Evolutionary conservation across 2,329 filamentous ascomycete species (phyloP), one percentile per base, ranked within the genome.

Genomic region (Colletotrichum sp.): DNA sequence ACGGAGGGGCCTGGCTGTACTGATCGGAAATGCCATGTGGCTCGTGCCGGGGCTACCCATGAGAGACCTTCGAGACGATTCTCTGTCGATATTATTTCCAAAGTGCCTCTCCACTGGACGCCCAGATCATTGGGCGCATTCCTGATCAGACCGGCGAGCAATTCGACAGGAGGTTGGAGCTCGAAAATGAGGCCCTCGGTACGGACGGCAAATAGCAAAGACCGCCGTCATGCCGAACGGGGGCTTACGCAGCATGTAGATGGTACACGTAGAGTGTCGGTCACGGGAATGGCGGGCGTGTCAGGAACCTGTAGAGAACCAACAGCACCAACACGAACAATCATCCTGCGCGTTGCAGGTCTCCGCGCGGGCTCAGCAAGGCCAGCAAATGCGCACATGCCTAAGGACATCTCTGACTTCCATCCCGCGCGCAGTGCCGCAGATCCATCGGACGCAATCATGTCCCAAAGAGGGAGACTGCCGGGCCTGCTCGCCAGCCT

Each of bases 11-110:
- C 44, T 57, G 57, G 26, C 60, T n/a, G 52, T 52, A 24, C 26
- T 59, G 39, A 55, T 68, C 69, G 69, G 55, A 76, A 64, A n/a
- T 68, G 52, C 73, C 69, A 76, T 76, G 73, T 76, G 73, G 73
- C 64, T 59, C n/a, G 30, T 28, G 26, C 55, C 69, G 49, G 69
- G 69, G 69, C 52, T 28, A 71, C 26, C 69, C 73, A 63, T 67
- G 64, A 28, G 49, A 12, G 32, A n/a, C 18, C 30, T 76, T 75
- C 55, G 69, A 75, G 72, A 68, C 21, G 72, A 68, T 76, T 76
- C 69, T 72, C 30, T 24, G 44, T 57, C 26, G 26, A 36, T 68
- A 30, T 68, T 59, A 44, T 52, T 57, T 59, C 55, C 39, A 49
- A 49, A 12, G 18, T 7, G 12, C n/a, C 10, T 32, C 49, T 39